Conservation (phyloP, 495 filamentous ascomycete species). For the Talaromyces nanjingensis region DNA sequence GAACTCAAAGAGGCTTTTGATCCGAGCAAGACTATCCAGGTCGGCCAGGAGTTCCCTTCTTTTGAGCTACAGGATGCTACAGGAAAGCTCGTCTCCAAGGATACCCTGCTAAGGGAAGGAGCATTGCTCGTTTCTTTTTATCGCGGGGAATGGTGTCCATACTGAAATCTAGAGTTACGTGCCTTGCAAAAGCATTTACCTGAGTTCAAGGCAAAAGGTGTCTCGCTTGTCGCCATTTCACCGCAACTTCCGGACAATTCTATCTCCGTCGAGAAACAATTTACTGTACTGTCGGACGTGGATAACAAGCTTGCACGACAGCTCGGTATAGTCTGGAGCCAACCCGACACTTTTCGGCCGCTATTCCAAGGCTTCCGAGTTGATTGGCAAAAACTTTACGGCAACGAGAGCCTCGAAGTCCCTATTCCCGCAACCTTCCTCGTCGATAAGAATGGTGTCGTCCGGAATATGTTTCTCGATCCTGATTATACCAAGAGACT, state of each 20-base stretch:
- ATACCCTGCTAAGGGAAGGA: constrained; percentile 24
- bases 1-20: constrained; percentile 15
- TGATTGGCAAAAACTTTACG: constrained; percentile 19
- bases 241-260: constrained; percentile 29
- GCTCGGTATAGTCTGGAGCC: constrained; percentile 23
- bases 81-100: constrained; percentile 19
- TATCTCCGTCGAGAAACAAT: constrained; percentile 27
- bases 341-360: constrained; percentile 17
- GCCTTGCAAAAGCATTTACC: constrained; percentile 22
- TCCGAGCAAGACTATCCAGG: constrained; percentile 18
- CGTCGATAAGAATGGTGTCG: constrained; percentile 23
- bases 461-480: constrained; percentile 25
- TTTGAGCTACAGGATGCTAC: constrained; percentile 24
- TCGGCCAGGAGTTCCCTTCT: constrained; percentile 21
- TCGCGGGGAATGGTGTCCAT: constrained; percentile 38
- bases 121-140: constrained; percentile 37
- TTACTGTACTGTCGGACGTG: constrained; percentile 30
- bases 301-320: constrained; percentile 26
- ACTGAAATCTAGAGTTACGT: constrained; percentile 29
- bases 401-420: constrained; percentile 23
- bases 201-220: constrained; percentile 25
- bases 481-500: constrained; percentile 26
- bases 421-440: constrained; percentile 28
- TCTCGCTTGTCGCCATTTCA: constrained; percentile 31
- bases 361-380: constrained; percentile 17